Conservation (phyloP, 352 stramenopile genomes). For the Blastocystis sp. region DNA sequence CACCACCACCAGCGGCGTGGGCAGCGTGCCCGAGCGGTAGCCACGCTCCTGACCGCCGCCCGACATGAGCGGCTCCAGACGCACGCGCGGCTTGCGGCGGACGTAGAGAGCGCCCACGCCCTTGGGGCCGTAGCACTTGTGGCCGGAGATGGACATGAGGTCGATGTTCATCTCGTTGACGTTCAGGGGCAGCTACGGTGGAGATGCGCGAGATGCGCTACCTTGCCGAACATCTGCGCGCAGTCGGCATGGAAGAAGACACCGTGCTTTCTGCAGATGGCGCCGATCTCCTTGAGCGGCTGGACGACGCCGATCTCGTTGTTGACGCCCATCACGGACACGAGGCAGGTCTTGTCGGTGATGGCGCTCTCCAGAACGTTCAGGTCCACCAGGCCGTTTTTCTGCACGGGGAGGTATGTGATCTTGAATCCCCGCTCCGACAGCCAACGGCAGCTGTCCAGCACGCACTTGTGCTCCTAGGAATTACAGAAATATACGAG, state of each 20-base stretch:
- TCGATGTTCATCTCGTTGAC: conserved; percentile 98
- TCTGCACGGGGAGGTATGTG: conserved; percentile 89
- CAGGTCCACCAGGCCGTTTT: conserved; percentile 90
- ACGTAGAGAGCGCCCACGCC: conserved; percentile 96
- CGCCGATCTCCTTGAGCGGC: conserved; percentile 91
- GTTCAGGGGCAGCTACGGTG: conserved; percentile 86
- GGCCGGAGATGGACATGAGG: conserved; percentile 92
- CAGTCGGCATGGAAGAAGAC: conserved; percentile 98
- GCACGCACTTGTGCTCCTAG: conserved; percentile 89
- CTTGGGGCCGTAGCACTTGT: conserved; percentile 99
- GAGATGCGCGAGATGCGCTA: neutral
- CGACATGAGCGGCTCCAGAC: conserved; percentile 93
- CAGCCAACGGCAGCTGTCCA: conserved; percentile 92
- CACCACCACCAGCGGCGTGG: conserved; percentile 80
- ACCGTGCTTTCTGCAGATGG: conserved; percentile 85
- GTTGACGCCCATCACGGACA: conserved; percentile 98
- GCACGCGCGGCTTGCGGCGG: conserved; percentile 86
- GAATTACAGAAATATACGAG: neutral
- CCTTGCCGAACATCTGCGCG: conserved; percentile 93
- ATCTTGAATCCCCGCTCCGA: conserved; percentile 95
- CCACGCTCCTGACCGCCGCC: conserved; percentile 95
- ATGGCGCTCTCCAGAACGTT: conserved; percentile 88
- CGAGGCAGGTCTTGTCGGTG: conserved; percentile 88
- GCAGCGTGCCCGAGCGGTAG: conserved; percentile 85
- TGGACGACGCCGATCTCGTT: conserved; percentile 99